Percentiles rank a stretch among this genome's conserved stretches.
Conservation (phyloP, 2,329 filamentous ascomycete genomes). For the Sclerotiophoma versabilis region DNA sequence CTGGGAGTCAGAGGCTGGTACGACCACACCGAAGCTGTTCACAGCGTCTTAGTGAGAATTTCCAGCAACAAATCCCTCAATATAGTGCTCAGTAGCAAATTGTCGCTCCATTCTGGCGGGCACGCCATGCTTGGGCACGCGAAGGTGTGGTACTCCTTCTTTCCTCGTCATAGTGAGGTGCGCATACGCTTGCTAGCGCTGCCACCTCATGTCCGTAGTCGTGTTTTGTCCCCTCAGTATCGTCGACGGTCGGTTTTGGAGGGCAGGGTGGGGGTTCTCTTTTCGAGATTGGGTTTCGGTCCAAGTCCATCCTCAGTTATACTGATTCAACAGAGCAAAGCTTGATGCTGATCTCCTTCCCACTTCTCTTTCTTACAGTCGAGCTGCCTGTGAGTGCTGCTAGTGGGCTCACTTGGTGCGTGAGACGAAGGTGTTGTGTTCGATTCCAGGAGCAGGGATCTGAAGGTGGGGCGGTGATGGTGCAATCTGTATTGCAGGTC, state of each 20-base stretch:
- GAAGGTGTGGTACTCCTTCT: no score
- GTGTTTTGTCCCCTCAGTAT: background rate
- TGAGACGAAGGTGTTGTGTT: background rate
- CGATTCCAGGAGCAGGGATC: background rate
- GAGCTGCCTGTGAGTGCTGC: background rate
- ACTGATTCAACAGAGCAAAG: constrained; percentile 2
- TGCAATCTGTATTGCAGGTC: background rate
- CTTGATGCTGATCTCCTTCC: constrained; percentile 2
- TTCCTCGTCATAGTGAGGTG: no score
- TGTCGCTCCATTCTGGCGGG: no score
- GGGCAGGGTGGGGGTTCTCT: background rate
- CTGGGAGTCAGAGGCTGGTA: no score
- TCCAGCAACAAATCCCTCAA: no score
- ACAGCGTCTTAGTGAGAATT: no score
- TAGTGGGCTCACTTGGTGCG: background rate
- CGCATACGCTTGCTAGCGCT: no score
- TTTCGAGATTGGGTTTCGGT: background rate
- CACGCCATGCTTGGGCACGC: no score
- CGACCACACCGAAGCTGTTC: no score
- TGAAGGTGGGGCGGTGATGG: background rate
- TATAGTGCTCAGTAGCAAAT: no score
- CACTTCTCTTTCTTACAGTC: background rate
- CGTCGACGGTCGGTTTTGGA: background rate
- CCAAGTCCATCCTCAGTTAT: background rate
- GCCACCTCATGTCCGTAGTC: no score